Evolutionary conservation across 192 early-diverging fungal species (phyloP).

Genomic region (Geranomyces michiganensis): DNA sequence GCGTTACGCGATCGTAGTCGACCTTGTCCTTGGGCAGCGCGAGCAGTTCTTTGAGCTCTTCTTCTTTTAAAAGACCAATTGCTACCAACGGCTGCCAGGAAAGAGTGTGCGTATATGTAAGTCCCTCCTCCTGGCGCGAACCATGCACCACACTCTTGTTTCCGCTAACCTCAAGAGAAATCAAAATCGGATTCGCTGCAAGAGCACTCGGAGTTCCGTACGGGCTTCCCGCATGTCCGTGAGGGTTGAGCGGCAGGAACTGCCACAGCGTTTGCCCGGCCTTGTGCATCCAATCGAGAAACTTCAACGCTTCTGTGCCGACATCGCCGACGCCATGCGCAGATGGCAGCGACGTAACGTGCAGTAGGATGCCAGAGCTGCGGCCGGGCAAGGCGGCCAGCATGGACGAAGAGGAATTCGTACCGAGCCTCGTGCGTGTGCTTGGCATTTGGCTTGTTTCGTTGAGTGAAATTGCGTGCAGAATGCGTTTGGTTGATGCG

Average conservation of each 20-base stretch:
- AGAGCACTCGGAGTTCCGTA: constrained; percentile 34
- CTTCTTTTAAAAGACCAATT: constrained; percentile 16
- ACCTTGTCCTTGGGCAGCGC: constrained; percentile 18
- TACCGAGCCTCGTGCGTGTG: not conserved
- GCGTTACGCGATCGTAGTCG: constrained; percentile 26
- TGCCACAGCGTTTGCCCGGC: constrained; percentile 36
- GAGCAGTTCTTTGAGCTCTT: constrained; percentile 10
- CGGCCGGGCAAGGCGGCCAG: constrained; percentile 15
- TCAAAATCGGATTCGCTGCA: constrained; percentile 18
- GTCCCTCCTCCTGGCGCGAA: not conserved
- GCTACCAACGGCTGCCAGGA: constrained; percentile 16
- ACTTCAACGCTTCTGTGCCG: constrained; percentile 9
- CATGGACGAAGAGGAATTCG: not conserved
- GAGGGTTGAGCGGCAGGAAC: constrained; percentile 34
- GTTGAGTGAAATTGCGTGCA: too few species aligned
- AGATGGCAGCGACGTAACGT: constrained; percentile 28
- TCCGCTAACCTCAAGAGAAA: constrained; percentile 28
- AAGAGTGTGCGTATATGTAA: too few species aligned
- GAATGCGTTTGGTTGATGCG: too few species aligned
- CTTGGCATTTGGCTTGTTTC: not conserved
- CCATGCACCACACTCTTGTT: too few species aligned
- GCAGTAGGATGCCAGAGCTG: constrained; percentile 22
- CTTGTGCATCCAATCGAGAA: constrained; percentile 32
- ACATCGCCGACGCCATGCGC: constrained; percentile 29
- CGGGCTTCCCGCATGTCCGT: constrained; percentile 33